These are phyloP conservation scores for Orbilia javanica DNA, from an alignment of 2,329 filamentous ascomycete genomes.

Conservation along the genomic window DNA sequence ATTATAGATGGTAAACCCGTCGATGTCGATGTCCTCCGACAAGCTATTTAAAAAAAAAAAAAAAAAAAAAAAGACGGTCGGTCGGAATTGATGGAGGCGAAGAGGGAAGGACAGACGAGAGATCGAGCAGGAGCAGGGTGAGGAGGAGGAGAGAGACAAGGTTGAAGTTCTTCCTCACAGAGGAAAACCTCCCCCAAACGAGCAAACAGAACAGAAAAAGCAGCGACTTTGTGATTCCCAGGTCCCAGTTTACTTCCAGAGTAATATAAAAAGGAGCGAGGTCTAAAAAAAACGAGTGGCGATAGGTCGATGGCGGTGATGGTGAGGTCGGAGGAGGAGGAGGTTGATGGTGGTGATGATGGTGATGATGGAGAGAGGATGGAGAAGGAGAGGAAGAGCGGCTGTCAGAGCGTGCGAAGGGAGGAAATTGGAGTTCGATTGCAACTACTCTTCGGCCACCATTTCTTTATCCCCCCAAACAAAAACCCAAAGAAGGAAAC, in stretches of 20 bases:
- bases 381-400: neutral
- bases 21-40: neutral
- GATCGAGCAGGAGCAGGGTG: neutral
- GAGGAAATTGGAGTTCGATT: no score
- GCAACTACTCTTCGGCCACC: no score
- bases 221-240: no score
- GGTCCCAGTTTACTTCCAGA: slow-evolving; percentile 15
- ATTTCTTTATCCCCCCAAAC: no score
- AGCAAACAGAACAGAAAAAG: no score
- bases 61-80: neutral
- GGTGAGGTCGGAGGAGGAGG: neutral
- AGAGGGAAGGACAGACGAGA: slow-evolving; percentile 28
- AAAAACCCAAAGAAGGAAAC: no score
- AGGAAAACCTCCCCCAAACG: slow-evolving; percentile 9
- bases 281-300: neutral
- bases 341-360: neutral
- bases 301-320: neutral
- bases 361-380: neutral
- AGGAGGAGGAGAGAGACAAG: slow-evolving; percentile 8
- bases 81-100: neutral
- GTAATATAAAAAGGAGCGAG: neutral
- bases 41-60: no score
- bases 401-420: no score
- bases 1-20: neutral
- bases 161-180: slow-evolving; percentile 45